These are phyloP conservation scores for Pontederia crassipes DNA, from an alignment of 176 grass and related monocot genomes.

Conservation along the genomic window DNA sequence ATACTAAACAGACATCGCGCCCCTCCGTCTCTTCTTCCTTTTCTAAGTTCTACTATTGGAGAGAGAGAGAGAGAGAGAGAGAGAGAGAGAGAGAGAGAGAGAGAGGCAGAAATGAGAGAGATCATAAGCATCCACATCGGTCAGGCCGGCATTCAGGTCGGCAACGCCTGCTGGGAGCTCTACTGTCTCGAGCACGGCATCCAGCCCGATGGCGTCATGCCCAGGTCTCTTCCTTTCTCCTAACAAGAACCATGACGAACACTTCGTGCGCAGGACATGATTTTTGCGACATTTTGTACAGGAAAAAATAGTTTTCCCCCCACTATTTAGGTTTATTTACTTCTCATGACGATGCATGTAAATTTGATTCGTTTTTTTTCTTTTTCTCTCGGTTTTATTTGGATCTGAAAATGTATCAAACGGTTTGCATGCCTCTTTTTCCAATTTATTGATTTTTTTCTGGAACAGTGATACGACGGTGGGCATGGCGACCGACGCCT, in stretches of 20 bases:
- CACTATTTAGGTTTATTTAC: no score
- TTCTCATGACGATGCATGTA: no score
- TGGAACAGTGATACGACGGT: conserved; percentile 4
- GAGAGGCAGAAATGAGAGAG: not conserved
- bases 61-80: no score
- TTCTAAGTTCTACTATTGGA: no score
- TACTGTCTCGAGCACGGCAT: conserved; percentile 91
- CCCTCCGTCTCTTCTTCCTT: no score
- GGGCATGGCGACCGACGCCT: conserved; percentile 5
- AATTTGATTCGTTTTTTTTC: no score
- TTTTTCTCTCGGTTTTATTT: no score
- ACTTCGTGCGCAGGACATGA: not conserved
- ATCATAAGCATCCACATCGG: conserved; percentile 58
- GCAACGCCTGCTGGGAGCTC: conserved; percentile 84
- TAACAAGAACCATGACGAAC: not conserved
- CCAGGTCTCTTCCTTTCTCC: not conserved
- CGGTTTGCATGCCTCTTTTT: not conserved
- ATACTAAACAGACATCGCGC: no score
- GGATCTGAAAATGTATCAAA: no score
- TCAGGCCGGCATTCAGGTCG: conserved; percentile 75
- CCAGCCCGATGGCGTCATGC: conserved; percentile 30
- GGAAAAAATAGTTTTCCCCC: no score
- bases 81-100: no score
- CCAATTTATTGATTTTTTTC: not conserved
- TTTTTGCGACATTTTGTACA: not conserved